Evolutionary conservation across 2,329 filamentous ascomycete genomes (phyloP), one percentile per base, ranked within the genome.

Genomic region (Nemania abortiva): DNA sequence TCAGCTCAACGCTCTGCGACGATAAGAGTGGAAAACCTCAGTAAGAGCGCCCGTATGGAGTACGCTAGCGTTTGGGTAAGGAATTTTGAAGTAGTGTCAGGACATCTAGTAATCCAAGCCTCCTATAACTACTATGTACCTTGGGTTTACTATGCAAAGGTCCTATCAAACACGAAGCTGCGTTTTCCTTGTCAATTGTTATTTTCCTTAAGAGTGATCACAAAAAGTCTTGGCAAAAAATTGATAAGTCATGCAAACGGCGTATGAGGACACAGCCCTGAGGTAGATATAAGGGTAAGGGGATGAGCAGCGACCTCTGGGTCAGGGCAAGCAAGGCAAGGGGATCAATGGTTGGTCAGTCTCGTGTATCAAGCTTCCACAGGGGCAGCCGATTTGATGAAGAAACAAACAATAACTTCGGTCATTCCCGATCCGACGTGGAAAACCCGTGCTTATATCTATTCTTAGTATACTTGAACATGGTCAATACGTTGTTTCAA

Each of bases 331-430:
- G 31, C 47, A 55, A 54, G 37, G 47, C 50, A 37, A 27, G 61
- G 61, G 52, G 52, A 52, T 56, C 22, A 13, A 50, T 56, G 61
- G 61, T 56, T 39, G 37, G 39, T 34, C 53, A 27, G 29, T 20
- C 39, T 27, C 15, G 53, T 63, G 31, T 49, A 49, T 27, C 27
- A 34, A 20, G n/a, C 52, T 49, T 61, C 37, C 31, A 22, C 49
- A 34, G 49, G 42, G 27, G 55, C 4, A 56, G 18, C 47, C 13
- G 20, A 10, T 39, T n/a, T 27, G 20, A 61, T 52, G 45, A 61
- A 39, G 34, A 62, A 50, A 29, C 56, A 45, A n/a, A 24, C 9
- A 6, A 37, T 37, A 24, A n/a, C 42, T 15, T 29, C 49, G 34
- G 49, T 13, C 34, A 31, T 62, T 22, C 34, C 59, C 31, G 49